A percentile compares a stretch with the other conserved stretches of the same genome.
phyloP scores from a whole-genome alignment of 1,284 basidiomycete genomes.

The Sporisorium graminicola region DNA sequence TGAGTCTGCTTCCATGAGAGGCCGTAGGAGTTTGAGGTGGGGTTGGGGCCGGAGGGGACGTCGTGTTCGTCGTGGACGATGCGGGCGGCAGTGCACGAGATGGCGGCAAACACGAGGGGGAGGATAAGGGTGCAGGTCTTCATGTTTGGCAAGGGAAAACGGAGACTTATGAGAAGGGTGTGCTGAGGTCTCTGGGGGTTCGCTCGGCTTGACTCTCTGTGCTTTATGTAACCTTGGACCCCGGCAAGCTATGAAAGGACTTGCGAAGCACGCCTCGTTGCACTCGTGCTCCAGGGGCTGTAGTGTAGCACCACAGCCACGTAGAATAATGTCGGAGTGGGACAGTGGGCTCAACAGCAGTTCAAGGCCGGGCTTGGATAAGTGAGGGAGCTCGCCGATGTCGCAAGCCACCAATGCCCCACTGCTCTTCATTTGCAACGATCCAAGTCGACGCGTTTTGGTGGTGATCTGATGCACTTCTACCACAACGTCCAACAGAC shows the following conservation, averaged over 20 bases:
- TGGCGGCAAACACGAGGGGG: constrained; percentile 4
- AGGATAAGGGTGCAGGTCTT: constrained; percentile 11
- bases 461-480: background rate
- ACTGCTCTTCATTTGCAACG: constrained; percentile 1
- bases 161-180: background rate
- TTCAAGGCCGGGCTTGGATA: background rate
- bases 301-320: too few relatives aligned
- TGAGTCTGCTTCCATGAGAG: constrained; percentile 20
- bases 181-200: background rate
- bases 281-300: background rate
- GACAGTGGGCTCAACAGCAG: background rate
- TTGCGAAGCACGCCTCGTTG: too few relatives aligned
- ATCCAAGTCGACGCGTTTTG: constrained; percentile 1
- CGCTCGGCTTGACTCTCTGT: background rate
- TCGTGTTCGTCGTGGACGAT: background rate
- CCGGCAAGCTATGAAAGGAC: background rate
- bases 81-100: background rate
- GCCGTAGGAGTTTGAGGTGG: background rate
- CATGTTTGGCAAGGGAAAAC: background rate
- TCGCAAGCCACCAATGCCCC: background rate
- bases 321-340: too few relatives aligned
- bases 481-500: background rate
- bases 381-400: background rate
- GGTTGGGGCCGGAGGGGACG: too few relatives aligned
- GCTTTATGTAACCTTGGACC: background rate